phyloP scores from a whole-genome alignment of 257 asterid genomes.

The Lithospermum erythrorhizon region DNA sequence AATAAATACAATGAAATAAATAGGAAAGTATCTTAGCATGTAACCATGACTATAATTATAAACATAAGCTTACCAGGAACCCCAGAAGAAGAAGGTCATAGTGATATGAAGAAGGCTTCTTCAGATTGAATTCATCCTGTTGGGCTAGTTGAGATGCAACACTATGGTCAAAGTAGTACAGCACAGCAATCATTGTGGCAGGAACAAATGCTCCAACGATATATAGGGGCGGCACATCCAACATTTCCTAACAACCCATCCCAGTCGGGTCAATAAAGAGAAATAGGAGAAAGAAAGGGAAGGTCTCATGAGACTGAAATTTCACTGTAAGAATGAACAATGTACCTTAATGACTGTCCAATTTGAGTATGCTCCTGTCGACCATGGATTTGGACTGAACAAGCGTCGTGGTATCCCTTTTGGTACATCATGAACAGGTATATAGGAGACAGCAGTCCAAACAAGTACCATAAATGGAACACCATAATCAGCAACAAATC shows the following conservation, averaged over 20 bases:
- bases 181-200: conserved; percentile 97
- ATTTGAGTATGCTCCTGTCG: conserved; percentile 84
- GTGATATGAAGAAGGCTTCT: conserved; percentile 90
- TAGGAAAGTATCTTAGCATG: neutral
- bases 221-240: conserved; percentile 69
- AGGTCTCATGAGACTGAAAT: no score
- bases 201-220: conserved; percentile 91
- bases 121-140: conserved; percentile 81
- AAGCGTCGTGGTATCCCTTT: conserved; percentile 77
- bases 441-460: conserved; percentile 86
- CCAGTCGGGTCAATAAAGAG: neutral
- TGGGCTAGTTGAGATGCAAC: conserved; percentile 98
- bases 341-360: conserved; percentile 95
- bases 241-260: conserved; percentile 53
- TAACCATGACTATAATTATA: neutral
- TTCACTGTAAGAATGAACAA: neutral
- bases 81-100: conserved; percentile 95
- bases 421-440: conserved; percentile 69
- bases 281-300: neutral
- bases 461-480: conserved; percentile 90
- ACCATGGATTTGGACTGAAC: conserved; percentile 98
- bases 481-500: conserved; percentile 91
- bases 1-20: conserved; percentile 1
- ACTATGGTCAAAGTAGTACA: conserved; percentile 95
- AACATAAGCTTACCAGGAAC: conserved; percentile 48